Evolutionary conservation across 163 green algal genomes (phyloP).

Genomic region (Scenedesmus sp.): DNA sequence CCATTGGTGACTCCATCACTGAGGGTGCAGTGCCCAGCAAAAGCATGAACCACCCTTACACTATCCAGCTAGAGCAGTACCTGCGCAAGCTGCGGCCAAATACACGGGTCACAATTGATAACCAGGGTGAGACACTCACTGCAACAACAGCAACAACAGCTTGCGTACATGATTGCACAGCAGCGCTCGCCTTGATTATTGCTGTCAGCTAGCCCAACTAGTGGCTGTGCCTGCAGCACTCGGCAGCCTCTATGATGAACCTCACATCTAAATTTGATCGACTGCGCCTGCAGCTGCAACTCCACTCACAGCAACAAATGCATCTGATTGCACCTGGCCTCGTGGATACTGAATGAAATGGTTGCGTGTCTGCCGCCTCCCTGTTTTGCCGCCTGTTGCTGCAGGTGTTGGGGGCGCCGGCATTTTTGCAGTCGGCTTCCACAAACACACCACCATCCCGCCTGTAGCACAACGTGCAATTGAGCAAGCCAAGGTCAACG

Average conservation of each 20-base stretch:
- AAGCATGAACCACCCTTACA: conserved; percentile 53
- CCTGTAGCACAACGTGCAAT: conserved; percentile 10
- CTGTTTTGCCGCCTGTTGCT: neutral
- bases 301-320: no score
- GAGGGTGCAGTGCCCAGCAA: conserved; percentile 42
- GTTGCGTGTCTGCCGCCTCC: no score
- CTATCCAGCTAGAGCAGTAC: conserved; percentile 4
- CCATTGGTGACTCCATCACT: conserved; percentile 53
- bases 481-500: neutral
- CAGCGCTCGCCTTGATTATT: neutral
- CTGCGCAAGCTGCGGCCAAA: neutral
- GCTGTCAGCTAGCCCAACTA: no score
- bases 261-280: no score
- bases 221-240: neutral
- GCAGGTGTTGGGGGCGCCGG: conserved; percentile 49
- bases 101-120: neutral
- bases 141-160: neutral
- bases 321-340: no score
- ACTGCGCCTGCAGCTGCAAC: no score
- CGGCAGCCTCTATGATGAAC: no score
- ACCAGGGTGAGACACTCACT: conserved; percentile 19
- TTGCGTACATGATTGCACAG: neutral
- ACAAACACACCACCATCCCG: conserved; percentile 28
- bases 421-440: conserved; percentile 50
- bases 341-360: no score